phyloP scores from a whole-genome alignment of 106 monocot genomes.

The Allium fistulosum region DNA sequence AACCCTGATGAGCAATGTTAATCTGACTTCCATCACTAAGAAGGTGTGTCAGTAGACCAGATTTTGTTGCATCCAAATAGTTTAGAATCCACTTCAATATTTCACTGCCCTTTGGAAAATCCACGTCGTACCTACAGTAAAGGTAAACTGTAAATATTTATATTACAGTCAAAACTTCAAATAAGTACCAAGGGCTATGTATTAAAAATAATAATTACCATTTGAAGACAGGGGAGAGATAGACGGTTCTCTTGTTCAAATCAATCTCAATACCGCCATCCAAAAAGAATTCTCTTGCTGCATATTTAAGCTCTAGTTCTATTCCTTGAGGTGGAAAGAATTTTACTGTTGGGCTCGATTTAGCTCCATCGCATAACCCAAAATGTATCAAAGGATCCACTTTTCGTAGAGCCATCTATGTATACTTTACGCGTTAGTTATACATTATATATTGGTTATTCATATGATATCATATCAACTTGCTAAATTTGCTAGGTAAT shows the following conservation, averaged over 20 bases:
- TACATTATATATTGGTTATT: neutral
- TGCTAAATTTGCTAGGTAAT: too few relatives aligned
- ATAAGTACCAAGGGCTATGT: too few relatives aligned
- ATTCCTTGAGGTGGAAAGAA: constrained; percentile 77
- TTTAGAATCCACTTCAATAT: constrained; percentile 75
- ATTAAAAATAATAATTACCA: constrained; percentile 28
- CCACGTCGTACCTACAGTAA: constrained; percentile 51
- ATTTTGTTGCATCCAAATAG: constrained; percentile 70
- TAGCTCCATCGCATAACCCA: constrained; percentile 65
- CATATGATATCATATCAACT: neutral
- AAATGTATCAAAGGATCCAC: constrained; percentile 89
- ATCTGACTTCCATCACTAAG: constrained; percentile 67
- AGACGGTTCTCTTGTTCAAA: constrained; percentile 62
- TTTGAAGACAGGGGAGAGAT: constrained; percentile 73
- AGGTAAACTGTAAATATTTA: too few relatives aligned
- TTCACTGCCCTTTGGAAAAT: constrained; percentile 78
- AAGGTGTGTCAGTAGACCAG: constrained; percentile 80
- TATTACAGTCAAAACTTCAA: too few relatives aligned
- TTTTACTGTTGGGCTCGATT: constrained; percentile 59
- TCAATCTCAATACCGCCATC: constrained; percentile 63
- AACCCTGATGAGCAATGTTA: constrained; percentile 59
- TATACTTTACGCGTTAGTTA: neutral
- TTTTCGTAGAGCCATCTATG: constrained; percentile 47
- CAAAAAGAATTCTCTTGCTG: constrained; percentile 77
- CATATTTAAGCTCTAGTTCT: constrained; percentile 62